Evolutionary conservation across 306 rosid species (phyloP), one percentile per base, ranked within the genome.

Genomic region (Hippophae tibetana): DNA sequence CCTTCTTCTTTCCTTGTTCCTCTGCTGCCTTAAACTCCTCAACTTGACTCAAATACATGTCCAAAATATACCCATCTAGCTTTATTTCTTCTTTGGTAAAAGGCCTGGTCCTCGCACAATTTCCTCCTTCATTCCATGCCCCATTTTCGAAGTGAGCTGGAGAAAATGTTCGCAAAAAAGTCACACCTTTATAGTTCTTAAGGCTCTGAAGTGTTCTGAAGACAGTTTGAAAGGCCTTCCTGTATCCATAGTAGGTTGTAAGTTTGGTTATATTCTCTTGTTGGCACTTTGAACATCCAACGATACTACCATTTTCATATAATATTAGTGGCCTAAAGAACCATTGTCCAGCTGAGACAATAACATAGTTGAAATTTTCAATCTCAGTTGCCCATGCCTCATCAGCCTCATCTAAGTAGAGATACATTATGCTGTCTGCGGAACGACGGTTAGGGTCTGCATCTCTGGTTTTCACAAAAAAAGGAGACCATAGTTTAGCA

Each of bases 281-380:
- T 0, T 67, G 69, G 73, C 96, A 92, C 41, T n/a, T 60, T 75
- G 74, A 61, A 68, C 99, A 88, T 59, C 95, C 96, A 5, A 80
- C 63, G 9, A 81, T 66, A 7, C 47, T 56, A 10, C 72, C 78
- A 8, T 84, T 79, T 65, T 88, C 90, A 26, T 85, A 69, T 68
- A 64, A 68, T 41, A 83, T 38, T 6, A 73, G 51, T 0, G 89
- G 88, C 23, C 93, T 70, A 14, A 88, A 88, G 78, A 92, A 92
- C 99, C 99, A 92, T 7, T 88, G 96, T n/a, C 96, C 99, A 5
- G 82, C 84, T 43, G 96, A 88, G 78, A 92, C 63, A 12, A 92
- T 72, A 10, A 92, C 86, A 13, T 78, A 83, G 70, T 92, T 90
- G 5, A 82, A 88, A 25, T 54, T 48, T 43, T 70, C 79, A 3